phyloP scores from a whole-genome alignment of 1,284 basidiomycete species.

The Agroathelia rolfsii region DNA sequence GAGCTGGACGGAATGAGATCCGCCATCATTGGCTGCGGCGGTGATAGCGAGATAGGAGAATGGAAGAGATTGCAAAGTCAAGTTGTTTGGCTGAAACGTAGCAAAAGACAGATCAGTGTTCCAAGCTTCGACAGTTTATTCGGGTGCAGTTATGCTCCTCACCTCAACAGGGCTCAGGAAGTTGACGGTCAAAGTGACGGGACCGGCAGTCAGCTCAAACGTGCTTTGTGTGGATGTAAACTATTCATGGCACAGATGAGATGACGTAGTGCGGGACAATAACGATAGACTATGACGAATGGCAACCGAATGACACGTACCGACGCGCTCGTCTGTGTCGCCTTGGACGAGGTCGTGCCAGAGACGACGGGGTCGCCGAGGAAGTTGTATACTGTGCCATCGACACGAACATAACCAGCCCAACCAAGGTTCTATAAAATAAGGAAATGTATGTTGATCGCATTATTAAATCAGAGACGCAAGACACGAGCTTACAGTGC shows the following conservation, averaged over 20 bases:
- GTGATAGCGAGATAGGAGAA: slow-evolving; percentile 52
- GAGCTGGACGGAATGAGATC: slow-evolving; percentile 43
- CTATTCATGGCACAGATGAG: no score
- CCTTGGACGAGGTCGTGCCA: slow-evolving; percentile 32
- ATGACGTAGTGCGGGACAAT: no score
- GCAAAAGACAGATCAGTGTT: slow-evolving; percentile 3
- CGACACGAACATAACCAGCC: slow-evolving; percentile 57
- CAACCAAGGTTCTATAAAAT: slow-evolving; percentile 45
- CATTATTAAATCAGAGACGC: not conserved
- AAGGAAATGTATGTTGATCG: not conserved
- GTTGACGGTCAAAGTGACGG: slow-evolving; percentile 12
- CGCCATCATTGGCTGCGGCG: slow-evolving; percentile 43
- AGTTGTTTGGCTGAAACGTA: slow-evolving; percentile 36
- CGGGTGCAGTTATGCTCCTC: no score
- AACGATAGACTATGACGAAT: not conserved
- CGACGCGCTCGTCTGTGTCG: slow-evolving; percentile 44
- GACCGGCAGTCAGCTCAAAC: slow-evolving; percentile 13
- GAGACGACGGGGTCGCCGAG: slow-evolving; percentile 45
- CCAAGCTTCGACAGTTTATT: no score
- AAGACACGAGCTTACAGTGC: slow-evolving; percentile 28
- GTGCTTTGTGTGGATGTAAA: slow-evolving; percentile 12
- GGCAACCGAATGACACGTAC: slow-evolving; percentile 21
- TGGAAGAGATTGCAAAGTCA: slow-evolving; percentile 50
- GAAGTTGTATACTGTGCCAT: slow-evolving; percentile 47
- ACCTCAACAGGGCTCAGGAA: slow-evolving; percentile 14